Percentiles rank a stretch among this genome's conserved stretches.
phyloP scores from a whole-genome alignment of 2,329 filamentous ascomycete species.

The Ophiostoma sp. region DNA sequence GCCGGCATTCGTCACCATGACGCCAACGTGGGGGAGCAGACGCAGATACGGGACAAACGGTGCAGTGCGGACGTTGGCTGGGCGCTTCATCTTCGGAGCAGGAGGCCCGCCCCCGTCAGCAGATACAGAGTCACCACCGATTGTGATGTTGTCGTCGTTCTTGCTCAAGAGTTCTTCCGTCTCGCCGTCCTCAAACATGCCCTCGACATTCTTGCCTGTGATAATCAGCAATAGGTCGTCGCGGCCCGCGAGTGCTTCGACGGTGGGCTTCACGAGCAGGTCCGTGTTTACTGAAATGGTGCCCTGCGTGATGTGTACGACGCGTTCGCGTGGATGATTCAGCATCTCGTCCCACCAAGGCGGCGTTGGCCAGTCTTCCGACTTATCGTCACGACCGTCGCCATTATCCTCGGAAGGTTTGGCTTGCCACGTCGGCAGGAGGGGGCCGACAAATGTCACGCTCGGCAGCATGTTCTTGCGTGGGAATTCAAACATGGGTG shows the following conservation, averaged over 20 bases:
- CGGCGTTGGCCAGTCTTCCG: constrained; percentile 15
- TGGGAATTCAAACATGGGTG: constrained; percentile 27
- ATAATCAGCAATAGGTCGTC: constrained; percentile 23
- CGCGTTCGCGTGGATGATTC: constrained; percentile 24
- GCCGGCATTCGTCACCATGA: constrained; percentile 28
- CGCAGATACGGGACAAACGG: constrained; percentile 25
- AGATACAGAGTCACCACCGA: not conserved
- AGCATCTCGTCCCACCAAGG: constrained; percentile 28
- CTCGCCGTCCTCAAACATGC: constrained; percentile 16
- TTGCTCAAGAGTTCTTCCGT: not conserved
- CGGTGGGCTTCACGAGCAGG: constrained; percentile 24
- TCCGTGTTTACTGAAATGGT: constrained; percentile 24
- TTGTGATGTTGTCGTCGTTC: not conserved
- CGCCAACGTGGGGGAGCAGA: constrained; percentile 27
- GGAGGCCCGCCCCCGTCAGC: not conserved
- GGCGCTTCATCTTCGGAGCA: not conserved
- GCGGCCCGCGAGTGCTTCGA: constrained; percentile 22
- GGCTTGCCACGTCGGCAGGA: constrained; percentile 12
- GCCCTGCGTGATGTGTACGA: constrained; percentile 27
- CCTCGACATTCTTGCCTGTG: constrained; percentile 22
- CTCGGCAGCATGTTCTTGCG: constrained; percentile 21
- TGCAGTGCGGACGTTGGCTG: constrained; percentile 23
- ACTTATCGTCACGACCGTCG: not conserved
- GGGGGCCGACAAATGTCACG: constrained; percentile 25
- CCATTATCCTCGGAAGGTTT: not conserved